Base-by-base conservation (phyloP, 2,329 filamentous ascomycete species). In the Xylariaceae sp. region DNA sequence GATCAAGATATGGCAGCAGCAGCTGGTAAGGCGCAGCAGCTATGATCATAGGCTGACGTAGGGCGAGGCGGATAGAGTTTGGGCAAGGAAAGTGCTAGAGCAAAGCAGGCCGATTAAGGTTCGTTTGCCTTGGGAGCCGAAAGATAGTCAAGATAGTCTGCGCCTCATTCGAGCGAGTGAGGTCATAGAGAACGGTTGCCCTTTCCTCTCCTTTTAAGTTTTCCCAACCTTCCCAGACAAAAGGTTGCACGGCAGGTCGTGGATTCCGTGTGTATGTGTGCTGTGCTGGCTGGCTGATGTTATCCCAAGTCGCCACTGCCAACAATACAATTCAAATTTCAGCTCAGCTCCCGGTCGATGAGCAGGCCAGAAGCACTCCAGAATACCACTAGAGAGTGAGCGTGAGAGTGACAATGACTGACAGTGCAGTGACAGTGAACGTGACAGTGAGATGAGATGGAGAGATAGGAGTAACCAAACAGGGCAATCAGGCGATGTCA, bases 21-120 rank as follows among this genome's bases (percentile, higher is more conserved):
- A 56, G 51, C 35, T 18, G 45, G 41, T n/a, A 35, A 48, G 34
- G 47, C 18, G 23, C 45, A 18, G 44, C 35, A 54, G 39, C 48
- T 23, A 53, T 63, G 58, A 63, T 51, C 44, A 39, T 47, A 56
- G 10, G 50, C 55, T 63, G 54, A 64, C 58, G 60, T 59, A 56
- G 52, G 17, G 13, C 18, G 30, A 41, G 44, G 34, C 15, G 49
- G 37, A 55, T 55, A 64, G 51, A 61, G 55, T 60, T 62, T 58
- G 9, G 50, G 56, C 13, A 41, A 41, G 30, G 17, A 48, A 23
- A 39, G 30, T 41, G 11, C 37, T 41, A 41, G 37, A 41, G 37
- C 3, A 41, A 17, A 51, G 37, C 30, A 15, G 18, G 53, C 51
- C 51, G 54, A 47, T 30, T 51, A 30, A 35, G 35, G 54, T 50